Evolutionary conservation across 345 rosid genomes (phyloP).

Genomic region (Arabis hirsuta): DNA sequence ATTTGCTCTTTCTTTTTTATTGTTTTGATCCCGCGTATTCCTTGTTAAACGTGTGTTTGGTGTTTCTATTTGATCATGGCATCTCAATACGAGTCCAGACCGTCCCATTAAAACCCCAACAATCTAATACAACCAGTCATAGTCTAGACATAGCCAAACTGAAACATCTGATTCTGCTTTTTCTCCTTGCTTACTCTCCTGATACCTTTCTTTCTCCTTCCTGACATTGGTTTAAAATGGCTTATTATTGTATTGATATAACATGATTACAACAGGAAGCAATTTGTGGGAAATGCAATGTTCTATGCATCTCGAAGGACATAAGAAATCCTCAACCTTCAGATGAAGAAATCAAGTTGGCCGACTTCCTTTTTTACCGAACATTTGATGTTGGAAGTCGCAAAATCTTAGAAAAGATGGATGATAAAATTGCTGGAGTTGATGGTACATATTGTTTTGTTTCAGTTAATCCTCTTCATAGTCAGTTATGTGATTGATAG

Average conservation of each 20-base stretch:
- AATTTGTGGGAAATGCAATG: constrained; percentile 79
- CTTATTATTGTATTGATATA: constrained; percentile 9
- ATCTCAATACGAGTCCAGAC: neutral
- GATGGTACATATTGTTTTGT: constrained; percentile 55
- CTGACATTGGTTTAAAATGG: constrained; percentile 10
- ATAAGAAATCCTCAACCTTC: constrained; percentile 67
- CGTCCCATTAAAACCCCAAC: no score
- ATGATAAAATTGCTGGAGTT: constrained; percentile 63
- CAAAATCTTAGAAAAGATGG: constrained; percentile 53
- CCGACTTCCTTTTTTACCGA: constrained; percentile 66
- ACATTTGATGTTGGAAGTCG: constrained; percentile 62
- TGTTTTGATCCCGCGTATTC: neutral
- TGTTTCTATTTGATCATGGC: neutral
- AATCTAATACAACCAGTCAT: neutral
- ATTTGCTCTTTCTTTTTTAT: neutral
- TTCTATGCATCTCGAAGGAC: constrained; percentile 74
- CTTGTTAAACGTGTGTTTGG: neutral
- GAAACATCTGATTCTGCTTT: constrained; percentile 3
- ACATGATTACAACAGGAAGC: constrained; percentile 58
- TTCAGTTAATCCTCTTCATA: neutral
- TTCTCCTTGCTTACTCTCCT: neutral
- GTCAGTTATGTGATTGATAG: constrained; percentile 23
- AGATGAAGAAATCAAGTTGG: constrained; percentile 55
- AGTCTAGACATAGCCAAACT: neutral
- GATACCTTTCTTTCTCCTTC: neutral